Evolutionary conservation across 305 asterid genomes (phyloP).

Genomic region (Fraxinus angustifolia): DNA sequence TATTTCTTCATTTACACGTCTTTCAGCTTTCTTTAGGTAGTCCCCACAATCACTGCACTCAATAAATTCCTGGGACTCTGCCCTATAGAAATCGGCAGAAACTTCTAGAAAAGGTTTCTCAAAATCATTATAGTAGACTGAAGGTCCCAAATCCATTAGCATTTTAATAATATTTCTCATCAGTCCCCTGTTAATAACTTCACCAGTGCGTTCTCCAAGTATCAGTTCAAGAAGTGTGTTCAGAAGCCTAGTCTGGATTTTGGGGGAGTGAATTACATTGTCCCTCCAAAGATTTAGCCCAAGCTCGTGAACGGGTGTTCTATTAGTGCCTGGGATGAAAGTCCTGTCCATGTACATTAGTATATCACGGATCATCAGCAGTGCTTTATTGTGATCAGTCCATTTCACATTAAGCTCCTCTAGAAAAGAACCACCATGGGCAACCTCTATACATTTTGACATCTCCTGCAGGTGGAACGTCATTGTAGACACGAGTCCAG

Average conservation of each 20-base stretch:
- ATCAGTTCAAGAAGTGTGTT: constrained; percentile 44
- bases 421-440: constrained; percentile 47
- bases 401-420: constrained; percentile 54
- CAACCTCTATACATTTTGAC: constrained; percentile 46
- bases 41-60: constrained; percentile 59
- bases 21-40: constrained; percentile 49
- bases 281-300: constrained; percentile 60
- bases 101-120: constrained; percentile 53
- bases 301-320: constrained; percentile 55
- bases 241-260: constrained; percentile 41
- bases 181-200: constrained; percentile 52
- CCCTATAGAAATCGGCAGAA: constrained; percentile 48
- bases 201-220: constrained; percentile 41
- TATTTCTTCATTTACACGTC: constrained; percentile 52
- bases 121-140: constrained; percentile 48
- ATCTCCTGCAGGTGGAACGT: constrained; percentile 45
- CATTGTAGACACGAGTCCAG: constrained; percentile 54
- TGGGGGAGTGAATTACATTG: constrained; percentile 40
- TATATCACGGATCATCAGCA: constrained; percentile 56
- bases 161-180: constrained; percentile 49
- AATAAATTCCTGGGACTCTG: constrained; percentile 51
- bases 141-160: constrained; percentile 55
- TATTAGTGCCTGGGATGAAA: constrained; percentile 41
- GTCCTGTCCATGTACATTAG: constrained; percentile 63
- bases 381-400: constrained; percentile 55